Percentiles rank a stretch among this genome's conserved stretches.
Evolutionary conservation across 352 stramenopile genomes (phyloP).

Genomic region (Phytophthora pseudosyringae): DNA sequence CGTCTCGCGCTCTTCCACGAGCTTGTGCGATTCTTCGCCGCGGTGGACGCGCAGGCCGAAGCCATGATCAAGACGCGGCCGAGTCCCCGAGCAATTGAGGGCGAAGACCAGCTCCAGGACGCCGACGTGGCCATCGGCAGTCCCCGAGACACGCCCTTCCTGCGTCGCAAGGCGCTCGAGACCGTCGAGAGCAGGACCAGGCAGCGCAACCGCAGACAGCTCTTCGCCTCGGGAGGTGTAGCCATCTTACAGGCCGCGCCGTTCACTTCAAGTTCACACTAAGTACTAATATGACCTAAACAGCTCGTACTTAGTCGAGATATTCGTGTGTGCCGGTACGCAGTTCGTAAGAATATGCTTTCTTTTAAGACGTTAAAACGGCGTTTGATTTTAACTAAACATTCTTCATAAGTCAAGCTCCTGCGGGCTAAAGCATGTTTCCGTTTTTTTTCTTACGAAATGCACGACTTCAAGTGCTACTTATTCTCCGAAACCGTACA

Average conservation of each 20-base stretch:
- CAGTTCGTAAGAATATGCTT: too few species aligned
- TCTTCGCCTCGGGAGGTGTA: conserved; percentile 46
- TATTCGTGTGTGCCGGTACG: too few species aligned
- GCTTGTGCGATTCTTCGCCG: conserved; percentile 65
- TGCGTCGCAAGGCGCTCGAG: conserved; percentile 72
- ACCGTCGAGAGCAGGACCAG: conserved; percentile 42
- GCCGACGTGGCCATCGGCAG: conserved; percentile 63
- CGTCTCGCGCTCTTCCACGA: conserved; percentile 53
- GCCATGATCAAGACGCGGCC: conserved; percentile 5
- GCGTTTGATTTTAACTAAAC: too few species aligned
- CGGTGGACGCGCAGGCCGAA: conserved; percentile 22
- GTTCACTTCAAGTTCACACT: conserved; percentile 21
- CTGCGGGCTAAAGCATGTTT: too few species aligned
- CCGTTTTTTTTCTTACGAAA: too few species aligned
- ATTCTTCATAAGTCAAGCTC: too few species aligned
- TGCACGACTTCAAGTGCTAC: too few species aligned
- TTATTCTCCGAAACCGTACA: too few species aligned
- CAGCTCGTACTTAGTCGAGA: too few species aligned
- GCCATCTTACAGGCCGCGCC: conserved; percentile 44
- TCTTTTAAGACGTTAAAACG: too few species aligned
- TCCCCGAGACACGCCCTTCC: conserved; percentile 73
- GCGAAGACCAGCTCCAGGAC: conserved; percentile 16
- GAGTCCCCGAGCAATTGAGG: conserved; percentile 5
- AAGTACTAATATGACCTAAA: too few species aligned
- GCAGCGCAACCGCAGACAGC: conserved; percentile 42